phyloP scores from a whole-genome alignment of 139 green algal species.

The Chlorella ohadii region DNA sequence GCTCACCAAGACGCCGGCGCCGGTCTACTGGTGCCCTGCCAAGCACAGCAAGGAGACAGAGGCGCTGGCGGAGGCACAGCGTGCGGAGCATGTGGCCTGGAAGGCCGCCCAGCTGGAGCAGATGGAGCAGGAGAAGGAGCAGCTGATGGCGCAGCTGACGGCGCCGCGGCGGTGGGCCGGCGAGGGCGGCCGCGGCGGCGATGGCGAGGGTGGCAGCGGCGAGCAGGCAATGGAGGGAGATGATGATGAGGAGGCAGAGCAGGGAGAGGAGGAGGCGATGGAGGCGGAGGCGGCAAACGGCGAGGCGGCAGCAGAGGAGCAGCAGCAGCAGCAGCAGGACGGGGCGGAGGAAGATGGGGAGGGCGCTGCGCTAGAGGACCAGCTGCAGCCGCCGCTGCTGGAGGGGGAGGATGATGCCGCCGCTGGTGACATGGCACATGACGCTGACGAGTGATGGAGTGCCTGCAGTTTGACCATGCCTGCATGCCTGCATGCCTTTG shows the following conservation, averaged over 20 bases:
- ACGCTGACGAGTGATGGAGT: too few relatives aligned
- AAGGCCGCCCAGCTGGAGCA: slow-evolving; percentile 33
- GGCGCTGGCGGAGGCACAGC: slow-evolving; percentile 35
- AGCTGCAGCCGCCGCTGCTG: too few relatives aligned
- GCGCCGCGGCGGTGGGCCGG: too few relatives aligned
- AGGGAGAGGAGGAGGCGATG: neutral
- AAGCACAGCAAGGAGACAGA: slow-evolving; percentile 30
- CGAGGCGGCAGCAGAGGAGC: neutral
- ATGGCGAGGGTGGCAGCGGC: neutral
- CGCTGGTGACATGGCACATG: too few relatives aligned
- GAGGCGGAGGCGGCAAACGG: neutral
- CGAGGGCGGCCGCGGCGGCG: neutral
- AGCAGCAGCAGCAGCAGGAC: neutral
- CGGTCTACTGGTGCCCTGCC: slow-evolving; percentile 53
- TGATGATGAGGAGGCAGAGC: neutral
- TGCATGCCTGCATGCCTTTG: too few relatives aligned
- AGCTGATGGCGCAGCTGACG: neutral
- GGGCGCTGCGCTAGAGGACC: too few relatives aligned
- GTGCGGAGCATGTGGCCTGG: slow-evolving; percentile 28
- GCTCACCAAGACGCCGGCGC: slow-evolving; percentile 39
- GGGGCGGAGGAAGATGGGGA: too few relatives aligned
- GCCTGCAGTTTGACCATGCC: too few relatives aligned
- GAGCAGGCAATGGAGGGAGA: neutral
- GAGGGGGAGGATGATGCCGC: too few relatives aligned
- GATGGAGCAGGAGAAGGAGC: slow-evolving; percentile 23